A percentile compares a stretch with the other conserved stretches of the same genome.
These are phyloP conservation scores for Uronychia setigera DNA, from an alignment of 73 alveolate genomes.

Conservation along the genomic window DNA sequence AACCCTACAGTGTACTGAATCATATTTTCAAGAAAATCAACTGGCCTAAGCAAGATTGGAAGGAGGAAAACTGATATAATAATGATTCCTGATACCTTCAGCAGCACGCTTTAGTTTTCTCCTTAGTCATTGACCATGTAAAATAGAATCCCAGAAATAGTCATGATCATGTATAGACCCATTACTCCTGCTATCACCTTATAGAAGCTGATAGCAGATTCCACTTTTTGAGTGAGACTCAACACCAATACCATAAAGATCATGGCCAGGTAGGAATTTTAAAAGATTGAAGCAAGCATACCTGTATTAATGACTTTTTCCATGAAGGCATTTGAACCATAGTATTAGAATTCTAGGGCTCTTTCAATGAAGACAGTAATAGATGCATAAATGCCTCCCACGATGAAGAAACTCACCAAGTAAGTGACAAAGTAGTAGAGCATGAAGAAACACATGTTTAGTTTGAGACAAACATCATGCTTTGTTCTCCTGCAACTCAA, in stretches of 20 bases:
- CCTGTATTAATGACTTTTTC: neutral
- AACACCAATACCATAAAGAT: neutral
- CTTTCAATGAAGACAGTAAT: conserved; percentile 22
- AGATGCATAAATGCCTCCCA: conserved; percentile 39
- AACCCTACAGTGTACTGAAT: neutral
- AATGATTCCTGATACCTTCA: conserved; percentile 18
- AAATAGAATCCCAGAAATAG: neutral
- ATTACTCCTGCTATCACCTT: conserved; percentile 4
- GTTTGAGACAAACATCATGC: conserved; percentile 11
- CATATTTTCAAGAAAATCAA: conserved; percentile 15
- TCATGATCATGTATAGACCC: conserved; percentile 1
- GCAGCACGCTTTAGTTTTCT: neutral
- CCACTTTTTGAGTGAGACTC: neutral
- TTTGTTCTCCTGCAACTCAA: conserved; percentile 37
- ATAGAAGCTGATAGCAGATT: neutral
- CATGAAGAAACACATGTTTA: conserved; percentile 24
- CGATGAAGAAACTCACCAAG: conserved; percentile 31
- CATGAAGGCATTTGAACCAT: neutral
- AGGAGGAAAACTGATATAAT: conserved; percentile 22
- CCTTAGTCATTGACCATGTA: neutral
- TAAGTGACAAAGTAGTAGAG: conserved; percentile 20
- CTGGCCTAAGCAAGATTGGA: conserved; percentile 55
- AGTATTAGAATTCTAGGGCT: neutral
- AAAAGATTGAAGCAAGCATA: neutral
- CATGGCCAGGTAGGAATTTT: neutral